Percentiles rank a stretch among this genome's conserved stretches.
Evolutionary conservation across 441 rosid genomes (phyloP).

Genomic region (Biscutella auriculata): DNA sequence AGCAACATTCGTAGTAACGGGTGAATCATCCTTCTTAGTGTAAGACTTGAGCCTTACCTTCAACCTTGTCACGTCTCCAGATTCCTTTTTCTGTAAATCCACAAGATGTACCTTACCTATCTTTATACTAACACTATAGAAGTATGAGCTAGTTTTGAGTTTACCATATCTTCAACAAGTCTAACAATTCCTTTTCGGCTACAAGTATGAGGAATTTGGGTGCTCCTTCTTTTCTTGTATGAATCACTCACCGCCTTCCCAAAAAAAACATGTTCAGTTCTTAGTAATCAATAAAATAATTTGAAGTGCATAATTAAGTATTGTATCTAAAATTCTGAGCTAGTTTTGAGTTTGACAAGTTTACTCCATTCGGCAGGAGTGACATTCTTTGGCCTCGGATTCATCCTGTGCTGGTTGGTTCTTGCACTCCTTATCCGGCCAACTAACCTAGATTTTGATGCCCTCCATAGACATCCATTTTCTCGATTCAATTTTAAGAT

Average conservation of each 20-base stretch:
- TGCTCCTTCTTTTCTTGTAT: background rate
- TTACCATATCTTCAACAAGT: background rate
- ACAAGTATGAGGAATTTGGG: background rate
- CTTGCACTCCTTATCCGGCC: background rate
- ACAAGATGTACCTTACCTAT: no score
- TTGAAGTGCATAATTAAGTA: no score
- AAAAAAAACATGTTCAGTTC: background rate
- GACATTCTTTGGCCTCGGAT: background rate
- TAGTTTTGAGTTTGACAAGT: background rate
- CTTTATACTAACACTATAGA: no score
- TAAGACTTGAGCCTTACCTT: no score
- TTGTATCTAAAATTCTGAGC: background rate
- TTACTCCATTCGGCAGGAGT: background rate
- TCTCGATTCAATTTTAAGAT: constrained; percentile 38
- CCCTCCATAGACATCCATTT: constrained; percentile 21
- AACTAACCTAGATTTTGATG: background rate
- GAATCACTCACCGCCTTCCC: background rate
- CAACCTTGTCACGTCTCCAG: no score
- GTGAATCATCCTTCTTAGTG: no score
- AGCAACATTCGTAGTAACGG: no score
- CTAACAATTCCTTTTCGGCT: background rate
- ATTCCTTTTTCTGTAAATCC: no score
- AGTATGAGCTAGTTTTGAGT: no score
- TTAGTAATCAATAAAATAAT: no score
- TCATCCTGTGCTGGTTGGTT: background rate